Conservation (phyloP, 106 monocot species). For the Dactylorhiza incarnata region DNA sequence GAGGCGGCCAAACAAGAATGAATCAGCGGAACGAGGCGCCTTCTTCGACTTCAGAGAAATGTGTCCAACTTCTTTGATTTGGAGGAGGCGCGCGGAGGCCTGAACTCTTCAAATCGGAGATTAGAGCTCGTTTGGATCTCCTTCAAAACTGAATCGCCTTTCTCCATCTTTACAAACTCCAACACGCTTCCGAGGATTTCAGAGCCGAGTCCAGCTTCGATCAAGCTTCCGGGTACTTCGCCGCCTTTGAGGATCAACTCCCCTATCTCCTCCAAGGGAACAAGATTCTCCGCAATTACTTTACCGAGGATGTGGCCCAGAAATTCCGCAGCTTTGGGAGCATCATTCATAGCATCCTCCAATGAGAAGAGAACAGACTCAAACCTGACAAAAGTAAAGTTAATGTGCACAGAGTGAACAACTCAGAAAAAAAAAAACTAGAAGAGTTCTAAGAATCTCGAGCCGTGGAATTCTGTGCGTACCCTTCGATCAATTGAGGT, state of each 20-base stretch:
- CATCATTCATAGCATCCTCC: conserved; percentile 87
- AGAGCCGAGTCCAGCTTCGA: conserved; percentile 57
- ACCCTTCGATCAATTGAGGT: conserved; percentile 75
- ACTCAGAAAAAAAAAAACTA: neutral
- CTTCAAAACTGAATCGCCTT: conserved; percentile 48
- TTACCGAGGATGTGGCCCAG: conserved; percentile 65
- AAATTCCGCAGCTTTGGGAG: conserved; percentile 84
- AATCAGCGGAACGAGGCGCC: too few relatives aligned
- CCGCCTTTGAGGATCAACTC: conserved; percentile 68
- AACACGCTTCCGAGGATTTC: conserved; percentile 62
- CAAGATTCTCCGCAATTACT: conserved; percentile 46
- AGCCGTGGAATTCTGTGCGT: neutral
- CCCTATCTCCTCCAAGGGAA: conserved; percentile 47
- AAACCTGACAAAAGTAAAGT: conserved; percentile 35
- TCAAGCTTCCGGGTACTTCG: conserved; percentile 60
- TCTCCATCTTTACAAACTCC: conserved; percentile 51
- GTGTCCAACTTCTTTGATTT: conserved; percentile 48
- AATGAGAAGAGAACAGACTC: conserved; percentile 48
- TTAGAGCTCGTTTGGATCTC: conserved; percentile 37
- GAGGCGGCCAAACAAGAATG: conserved; percentile 4
- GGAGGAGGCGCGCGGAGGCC: conserved; percentile 23
- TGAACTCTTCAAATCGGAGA: conserved; percentile 50
- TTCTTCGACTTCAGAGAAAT: conserved; percentile 38
- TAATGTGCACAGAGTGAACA: neutral
- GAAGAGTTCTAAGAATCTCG: neutral